Evolutionary conservation across 108 stramenopile genomes (phyloP), one percentile per base, ranked within the genome.

Genomic region (Nitzschia inconspicua): DNA sequence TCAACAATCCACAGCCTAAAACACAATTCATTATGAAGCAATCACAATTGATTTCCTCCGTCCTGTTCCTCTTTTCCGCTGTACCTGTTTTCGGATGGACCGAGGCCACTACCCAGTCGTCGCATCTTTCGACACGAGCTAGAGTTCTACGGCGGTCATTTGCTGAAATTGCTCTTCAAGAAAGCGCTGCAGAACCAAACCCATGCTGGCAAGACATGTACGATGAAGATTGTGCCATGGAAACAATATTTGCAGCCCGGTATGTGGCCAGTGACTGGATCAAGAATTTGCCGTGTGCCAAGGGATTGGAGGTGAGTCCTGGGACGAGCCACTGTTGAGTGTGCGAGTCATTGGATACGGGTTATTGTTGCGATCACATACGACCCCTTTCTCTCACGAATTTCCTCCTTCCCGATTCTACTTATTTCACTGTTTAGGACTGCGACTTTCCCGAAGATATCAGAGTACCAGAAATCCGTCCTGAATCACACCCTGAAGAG

Each of bases 161-260:
- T 37, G 36, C 36, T 11, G 8, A 11, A 11, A 11, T 37, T 37
- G 10, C 36, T 37, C 8, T 37, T 37, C 36, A 37, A 11, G 11
- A 37, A 37, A 11, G 36, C 4, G 48, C 27, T 49, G 48, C 29
- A 2, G 31, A 26, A 0, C 47, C 66, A 1, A 73, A 77, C 40
- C 82, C 78, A 6, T 83, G 82, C 61, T 83, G 82, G 82, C 76
- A 83, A 66, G 76, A 77, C 46, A 35, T 83, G 11, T 77, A 75
- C 64, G 77, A 83, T 51, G 75, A 79, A 24, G 82, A 83, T 47
- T 83, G 82, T 61, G 56, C 65, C 27, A 79, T 83, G 78, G 72
- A 72, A 31, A 73, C 37, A 16, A 43, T 72, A 0, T 73, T 72
- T 42, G 37, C 77, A 2, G 69, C 82, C 9, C 65, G 59, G 27